Evolutionary conservation across 2,329 filamentous ascomycete species (phyloP).

Genomic region (Hirsutella rhossiliensis): DNA sequence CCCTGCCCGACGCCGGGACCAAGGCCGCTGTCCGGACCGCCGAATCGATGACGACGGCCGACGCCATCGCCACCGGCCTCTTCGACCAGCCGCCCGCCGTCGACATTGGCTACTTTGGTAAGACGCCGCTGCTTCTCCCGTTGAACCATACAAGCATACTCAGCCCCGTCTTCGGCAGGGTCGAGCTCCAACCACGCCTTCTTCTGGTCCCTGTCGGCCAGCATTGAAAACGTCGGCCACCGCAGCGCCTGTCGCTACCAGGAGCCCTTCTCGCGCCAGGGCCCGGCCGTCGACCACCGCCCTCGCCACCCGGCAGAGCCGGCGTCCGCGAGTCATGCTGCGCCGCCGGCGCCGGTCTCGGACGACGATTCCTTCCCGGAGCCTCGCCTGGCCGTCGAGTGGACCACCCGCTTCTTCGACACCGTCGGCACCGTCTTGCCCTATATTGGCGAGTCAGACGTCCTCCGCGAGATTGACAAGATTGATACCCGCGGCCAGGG

Average conservation of each 20-base stretch:
- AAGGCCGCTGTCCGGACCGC: constrained; percentile 4
- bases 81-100: constrained; percentile 14
- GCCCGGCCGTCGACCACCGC: background rate
- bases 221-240: constrained; percentile 13
- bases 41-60: constrained; percentile 13
- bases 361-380: constrained; percentile 7
- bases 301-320: background rate
- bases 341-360: background rate
- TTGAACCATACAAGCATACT: background rate
- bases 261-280: constrained; percentile 1
- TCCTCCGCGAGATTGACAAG: constrained; percentile 10
- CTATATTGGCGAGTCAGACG: constrained; percentile 10
- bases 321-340: background rate
- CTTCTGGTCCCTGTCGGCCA: constrained; percentile 13
- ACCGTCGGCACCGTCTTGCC: constrained; percentile 16
- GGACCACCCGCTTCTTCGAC: constrained; percentile 14
- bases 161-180: constrained; percentile 5
- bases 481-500: constrained; percentile 2
- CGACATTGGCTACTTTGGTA: constrained; percentile 16
- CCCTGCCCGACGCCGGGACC: background rate
- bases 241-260: constrained; percentile 4
- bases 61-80: constrained; percentile 14
- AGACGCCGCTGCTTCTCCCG: background rate
- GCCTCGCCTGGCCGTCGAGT: constrained; percentile 7
- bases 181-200: constrained; percentile 18